These are phyloP conservation scores for Sporothrix pallida DNA, from an alignment of 2,329 filamentous ascomycete genomes.

Conservation along the genomic window DNA sequence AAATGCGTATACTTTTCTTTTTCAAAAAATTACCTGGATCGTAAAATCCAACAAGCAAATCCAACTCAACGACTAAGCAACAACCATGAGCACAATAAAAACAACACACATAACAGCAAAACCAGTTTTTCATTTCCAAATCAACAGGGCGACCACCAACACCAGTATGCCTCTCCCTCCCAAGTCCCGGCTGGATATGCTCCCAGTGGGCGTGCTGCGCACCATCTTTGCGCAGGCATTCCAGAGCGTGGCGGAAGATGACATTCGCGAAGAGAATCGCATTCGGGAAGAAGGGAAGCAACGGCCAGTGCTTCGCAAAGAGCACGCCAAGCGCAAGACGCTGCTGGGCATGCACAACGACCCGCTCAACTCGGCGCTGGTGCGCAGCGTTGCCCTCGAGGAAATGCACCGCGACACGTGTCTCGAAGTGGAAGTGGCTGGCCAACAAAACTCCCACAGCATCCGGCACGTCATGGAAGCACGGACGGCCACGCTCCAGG, in stretches of 20 bases:
- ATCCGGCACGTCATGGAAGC: neutral
- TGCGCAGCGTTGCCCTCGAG: neutral
- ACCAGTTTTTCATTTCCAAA: neutral
- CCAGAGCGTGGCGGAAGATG: neutral
- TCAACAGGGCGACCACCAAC: neutral
- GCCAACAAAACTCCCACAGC: neutral
- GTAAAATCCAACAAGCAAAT: no score
- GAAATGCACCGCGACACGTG: neutral
- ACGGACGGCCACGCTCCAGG: neutral
- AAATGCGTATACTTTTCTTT: no score
- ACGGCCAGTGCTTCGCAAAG: neutral
- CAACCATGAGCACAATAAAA: neutral
- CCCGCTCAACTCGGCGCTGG: neutral
- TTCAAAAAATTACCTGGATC: no score
- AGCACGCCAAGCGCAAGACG: no score
- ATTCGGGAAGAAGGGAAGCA: neutral
- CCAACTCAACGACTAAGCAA: no score
- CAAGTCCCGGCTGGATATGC: constrained; percentile 11
- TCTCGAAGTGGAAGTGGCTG: neutral
- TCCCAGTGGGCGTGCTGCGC: constrained; percentile 15
- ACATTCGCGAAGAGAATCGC: neutral
- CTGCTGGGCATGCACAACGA: neutral
- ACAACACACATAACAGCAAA: neutral
- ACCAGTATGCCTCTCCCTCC: neutral
- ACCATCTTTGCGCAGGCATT: neutral